phyloP scores from a whole-genome alignment of 2,329 filamentous ascomycete species.

The Didymella segeticola region DNA sequence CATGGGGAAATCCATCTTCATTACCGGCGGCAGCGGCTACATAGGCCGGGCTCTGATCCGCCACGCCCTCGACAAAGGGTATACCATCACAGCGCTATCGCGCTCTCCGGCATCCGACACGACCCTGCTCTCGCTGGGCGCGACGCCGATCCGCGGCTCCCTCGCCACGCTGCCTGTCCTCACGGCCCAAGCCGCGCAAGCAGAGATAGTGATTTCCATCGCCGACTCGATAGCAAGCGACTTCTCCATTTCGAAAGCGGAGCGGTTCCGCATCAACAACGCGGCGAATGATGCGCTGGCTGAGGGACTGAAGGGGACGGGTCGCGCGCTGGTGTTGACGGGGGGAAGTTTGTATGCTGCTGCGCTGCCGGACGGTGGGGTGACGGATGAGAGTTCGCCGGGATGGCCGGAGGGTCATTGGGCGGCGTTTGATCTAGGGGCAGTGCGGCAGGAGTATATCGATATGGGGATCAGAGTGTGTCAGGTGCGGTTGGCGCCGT shows the following conservation, averaged over 20 bases:
- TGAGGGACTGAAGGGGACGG: conserved; percentile 40
- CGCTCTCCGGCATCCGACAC: conserved; percentile 46
- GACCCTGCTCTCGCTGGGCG: conserved; percentile 50
- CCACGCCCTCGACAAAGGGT: conserved; percentile 48
- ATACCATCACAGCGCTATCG: conserved; percentile 53
- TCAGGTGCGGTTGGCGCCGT: conserved; percentile 52
- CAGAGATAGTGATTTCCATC: conserved; percentile 56
- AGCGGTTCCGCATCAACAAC: conserved; percentile 41
- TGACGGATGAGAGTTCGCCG: conserved; percentile 37
- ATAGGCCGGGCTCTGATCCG: conserved; percentile 38
- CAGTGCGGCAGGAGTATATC: not conserved
- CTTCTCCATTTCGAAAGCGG: conserved; percentile 9
- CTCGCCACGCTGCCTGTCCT: conserved; percentile 46
- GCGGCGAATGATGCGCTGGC: conserved; percentile 51
- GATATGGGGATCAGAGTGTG: conserved; percentile 26
- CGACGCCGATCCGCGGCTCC: conserved; percentile 50
- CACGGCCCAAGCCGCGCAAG: conserved; percentile 42
- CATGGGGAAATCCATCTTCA: conserved; percentile 29
- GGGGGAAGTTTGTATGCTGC: conserved; percentile 40
- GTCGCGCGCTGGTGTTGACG: conserved; percentile 39
- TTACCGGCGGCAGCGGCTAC: conserved; percentile 33
- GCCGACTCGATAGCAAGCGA: conserved; percentile 29
- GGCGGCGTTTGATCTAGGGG: conserved; percentile 24
- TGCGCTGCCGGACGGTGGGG: conserved; percentile 36
- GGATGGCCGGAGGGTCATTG: conserved; percentile 35